These are phyloP conservation scores for Calocybe gangraenosa DNA, from an alignment of 768 basidiomycete genomes.

Conservation along the genomic window DNA sequence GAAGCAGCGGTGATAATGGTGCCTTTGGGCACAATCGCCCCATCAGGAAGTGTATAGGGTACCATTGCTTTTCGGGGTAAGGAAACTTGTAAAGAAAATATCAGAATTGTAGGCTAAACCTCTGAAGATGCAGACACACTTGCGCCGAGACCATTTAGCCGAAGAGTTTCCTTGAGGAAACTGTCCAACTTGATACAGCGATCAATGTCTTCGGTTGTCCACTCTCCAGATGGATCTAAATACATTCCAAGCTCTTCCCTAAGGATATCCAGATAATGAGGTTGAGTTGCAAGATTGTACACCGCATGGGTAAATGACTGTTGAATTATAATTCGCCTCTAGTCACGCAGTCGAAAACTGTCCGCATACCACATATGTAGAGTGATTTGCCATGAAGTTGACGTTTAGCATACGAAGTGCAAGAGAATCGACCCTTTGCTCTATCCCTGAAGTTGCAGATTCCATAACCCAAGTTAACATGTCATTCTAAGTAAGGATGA, in stretches of 20 bases:
- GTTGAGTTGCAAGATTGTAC: conserved; percentile 23
- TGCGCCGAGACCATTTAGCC: conserved; percentile 23
- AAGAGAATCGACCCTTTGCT: conserved; percentile 8
- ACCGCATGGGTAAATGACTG: conserved; percentile 27
- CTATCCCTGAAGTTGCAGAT: conserved; percentile 6
- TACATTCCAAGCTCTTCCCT: conserved; percentile 29
- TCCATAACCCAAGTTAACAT: conserved; percentile 19
- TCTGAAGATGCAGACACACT: conserved; percentile 19
- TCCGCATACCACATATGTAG: conserved; percentile 19
- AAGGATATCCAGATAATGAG: conserved; percentile 23
- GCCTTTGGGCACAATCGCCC: conserved; percentile 5
- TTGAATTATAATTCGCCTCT: background rate
- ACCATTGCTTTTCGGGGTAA: conserved; percentile 20
- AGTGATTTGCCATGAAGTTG: conserved; percentile 34
- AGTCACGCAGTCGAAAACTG: background rate
- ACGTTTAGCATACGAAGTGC: conserved; percentile 24
- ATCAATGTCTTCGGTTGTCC: conserved; percentile 9
- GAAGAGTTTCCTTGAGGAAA: conserved; percentile 30
- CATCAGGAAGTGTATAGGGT: conserved; percentile 10
- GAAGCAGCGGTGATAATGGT: conserved; percentile 8
- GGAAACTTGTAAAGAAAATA: conserved; percentile 20
- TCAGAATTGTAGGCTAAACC: conserved; percentile 17
- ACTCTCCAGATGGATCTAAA: conserved; percentile 7
- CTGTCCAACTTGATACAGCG: conserved; percentile 26
- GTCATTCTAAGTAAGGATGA: conserved; percentile 11